These are phyloP conservation scores for Gardenia jasminoides DNA, from an alignment of 257 asterid species.

Conservation along the genomic window DNA sequence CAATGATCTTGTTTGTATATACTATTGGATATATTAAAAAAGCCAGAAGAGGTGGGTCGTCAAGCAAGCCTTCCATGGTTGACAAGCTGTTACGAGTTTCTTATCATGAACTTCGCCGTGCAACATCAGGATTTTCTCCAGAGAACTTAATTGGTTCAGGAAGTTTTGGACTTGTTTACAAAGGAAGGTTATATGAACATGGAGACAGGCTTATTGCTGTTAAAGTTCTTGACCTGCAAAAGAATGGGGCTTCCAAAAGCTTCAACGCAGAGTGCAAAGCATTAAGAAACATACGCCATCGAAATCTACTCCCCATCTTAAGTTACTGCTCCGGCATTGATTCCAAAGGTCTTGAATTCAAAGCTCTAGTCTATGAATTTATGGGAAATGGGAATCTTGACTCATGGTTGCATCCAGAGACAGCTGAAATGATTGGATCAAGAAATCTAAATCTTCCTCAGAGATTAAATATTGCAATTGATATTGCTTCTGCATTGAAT, in stretches of 20 bases:
- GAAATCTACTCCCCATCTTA: slow-evolving; percentile 19
- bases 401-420: too few species aligned
- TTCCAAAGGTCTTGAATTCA: slow-evolving; percentile 3
- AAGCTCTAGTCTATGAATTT: too few species aligned
- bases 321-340: slow-evolving; percentile 34
- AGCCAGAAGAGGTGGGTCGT: not conserved
- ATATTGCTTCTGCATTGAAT: too few species aligned
- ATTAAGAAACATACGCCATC: slow-evolving; percentile 5
- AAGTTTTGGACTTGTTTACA: slow-evolving; percentile 7
- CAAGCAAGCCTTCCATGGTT: not conserved
- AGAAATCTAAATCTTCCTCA: slow-evolving; percentile 10
- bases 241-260: slow-evolving; percentile 22
- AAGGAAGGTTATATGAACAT: slow-evolving; percentile 20
- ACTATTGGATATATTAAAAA: not conserved
- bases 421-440: not conserved
- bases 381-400: too few species aligned
- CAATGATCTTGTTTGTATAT: not conserved
- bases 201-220: slow-evolving; percentile 21
- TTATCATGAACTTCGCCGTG: slow-evolving; percentile 22
- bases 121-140: slow-evolving; percentile 28
- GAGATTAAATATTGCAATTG: slow-evolving; percentile 20
- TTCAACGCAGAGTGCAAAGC: slow-evolving; percentile 24
- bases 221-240: slow-evolving; percentile 28
- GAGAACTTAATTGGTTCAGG: slow-evolving; percentile 29
- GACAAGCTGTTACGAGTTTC: slow-evolving; percentile 18